Base-by-base conservation (phyloP, 768 basidiomycete species). In the Boletus fagicola region DNA sequence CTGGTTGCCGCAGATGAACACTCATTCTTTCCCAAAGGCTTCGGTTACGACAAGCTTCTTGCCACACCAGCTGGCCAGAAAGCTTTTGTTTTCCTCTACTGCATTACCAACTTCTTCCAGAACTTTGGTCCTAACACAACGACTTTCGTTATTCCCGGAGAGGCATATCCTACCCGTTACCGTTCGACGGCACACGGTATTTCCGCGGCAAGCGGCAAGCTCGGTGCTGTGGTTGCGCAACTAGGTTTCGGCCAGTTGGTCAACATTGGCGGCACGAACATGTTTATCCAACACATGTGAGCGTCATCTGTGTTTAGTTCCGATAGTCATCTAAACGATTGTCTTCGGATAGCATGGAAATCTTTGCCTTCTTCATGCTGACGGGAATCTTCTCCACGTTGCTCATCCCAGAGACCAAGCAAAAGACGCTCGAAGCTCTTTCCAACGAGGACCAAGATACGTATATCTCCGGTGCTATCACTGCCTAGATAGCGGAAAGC, bases 71-170 rank as follows among this genome's bases (percentile, higher is more conserved):
- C 69, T 2, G 69, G 74, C 20, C 78, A 49, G 16, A 82, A 83
- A 36, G 89, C 78, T 2, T 92, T 94, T 69, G 85, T 91, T 49
- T 87, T 88, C 75, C 80, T 91, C 28, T 94, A 93, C 76, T 90
- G 90, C 69, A 76, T 94, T n/a, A 82, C 90, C 64, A 88, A 90
- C 69, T 92, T 92, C 76, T 91, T 92, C 87, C 87, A 90, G 76
- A 93, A 93, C 74, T 93, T 92, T 60, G 91, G 89, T 2, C 88
- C 87, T 11, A 90, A 92, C 63, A 81, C 81, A 0, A 92, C 89
- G 0, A 92, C 90, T 0, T 93, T 94, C 71, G 57, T 92, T 53
- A 75, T 92, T 4, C 90, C 92, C 0, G 90, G 88, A 61, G 92
- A 94, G 69, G 81, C 77, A 26, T 94, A 92, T 83, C 92, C 92